These are phyloP conservation scores for Podaxis mareebaensis DNA, from an alignment of 768 basidiomycete species.

Conservation along the genomic window DNA sequence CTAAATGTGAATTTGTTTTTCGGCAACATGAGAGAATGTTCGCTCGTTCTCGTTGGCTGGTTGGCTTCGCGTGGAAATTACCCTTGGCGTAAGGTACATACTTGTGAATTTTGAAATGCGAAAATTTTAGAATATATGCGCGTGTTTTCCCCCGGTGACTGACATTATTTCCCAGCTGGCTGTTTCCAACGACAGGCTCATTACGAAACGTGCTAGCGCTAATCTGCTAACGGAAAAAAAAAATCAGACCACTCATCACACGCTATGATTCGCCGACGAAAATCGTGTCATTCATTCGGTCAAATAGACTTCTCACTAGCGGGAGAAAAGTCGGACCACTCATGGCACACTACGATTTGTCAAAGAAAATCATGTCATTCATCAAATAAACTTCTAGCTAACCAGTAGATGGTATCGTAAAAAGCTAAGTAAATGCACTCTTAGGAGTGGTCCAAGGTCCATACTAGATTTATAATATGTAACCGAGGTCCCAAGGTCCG, in stretches of 20 bases:
- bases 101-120: too few species aligned
- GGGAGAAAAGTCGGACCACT: neutral
- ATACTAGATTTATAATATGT: neutral
- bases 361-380: neutral
- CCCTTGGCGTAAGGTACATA: too few species aligned
- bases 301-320: neutral
- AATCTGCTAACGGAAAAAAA: too few species aligned
- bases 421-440: constrained; percentile 1
- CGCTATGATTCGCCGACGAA: neutral
- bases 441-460: neutral
- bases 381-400: neutral
- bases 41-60: too few species aligned
- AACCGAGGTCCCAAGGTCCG: neutral
- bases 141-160: too few species aligned
- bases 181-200: too few species aligned
- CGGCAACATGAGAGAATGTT: too few species aligned
- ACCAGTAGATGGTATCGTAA: neutral
- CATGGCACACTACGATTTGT: neutral
- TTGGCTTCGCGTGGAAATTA: too few species aligned
- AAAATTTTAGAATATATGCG: too few species aligned
- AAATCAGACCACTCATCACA: neutral
- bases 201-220: too few species aligned
- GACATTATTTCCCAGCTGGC: too few species aligned
- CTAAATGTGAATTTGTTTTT: too few species aligned
- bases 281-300: neutral